Evolutionary conservation across 495 filamentous ascomycete genomes (phyloP), one percentile per base, ranked within the genome.

Genomic region (Trichocladium uniseriatum): DNA sequence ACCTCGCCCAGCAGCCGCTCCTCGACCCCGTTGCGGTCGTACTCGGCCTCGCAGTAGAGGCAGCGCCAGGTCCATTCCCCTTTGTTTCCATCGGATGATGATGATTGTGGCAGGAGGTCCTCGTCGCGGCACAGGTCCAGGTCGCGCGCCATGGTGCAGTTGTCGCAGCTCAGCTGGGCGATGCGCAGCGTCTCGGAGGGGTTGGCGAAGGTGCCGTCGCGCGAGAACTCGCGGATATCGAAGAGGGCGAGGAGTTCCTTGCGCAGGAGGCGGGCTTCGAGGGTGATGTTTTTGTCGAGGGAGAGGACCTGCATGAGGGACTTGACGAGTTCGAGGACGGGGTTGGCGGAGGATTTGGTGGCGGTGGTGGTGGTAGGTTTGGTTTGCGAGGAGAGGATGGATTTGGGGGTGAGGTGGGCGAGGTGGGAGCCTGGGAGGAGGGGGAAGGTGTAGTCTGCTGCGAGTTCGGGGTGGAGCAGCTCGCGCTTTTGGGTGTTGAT

Each of bases 71-170:
- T 71, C 52, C 76, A 18, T 65, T 60, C 31, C 59, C 62, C 6
- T 63, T 58, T 19, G 69, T 69, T 3, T 58, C n/a, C n/a, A n/a
- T n/a, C n/a, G n/a, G n/a, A n/a, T n/a, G n/a, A n/a, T n/a, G n/a
- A n/a, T n/a, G n/a, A n/a, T n/a, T n/a, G n/a, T n/a, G 83, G 80
- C 34, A 94, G 71, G 5, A 95, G 63, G 45, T 87, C 82, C 57
- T 87, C 86, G 56, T 96, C 90, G n/a, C 92, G 84, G 63, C 92
- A 98, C 14, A 98, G 75, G 59, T 98, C 94, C 35, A 96, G 74
- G 61, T 96, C 90, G 16, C 89, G 82, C 14, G 85, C 77, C 68
- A 90, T 75, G 49, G 88, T 92, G 67, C 94, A 97, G 55, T 83
- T 82, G 38, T 83, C 79, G 66, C 94, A 97, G 48, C 86, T 82